Base-by-base conservation (phyloP, 371 early-diverging fungal genomes). In the Furculomyces boomerangus region DNA sequence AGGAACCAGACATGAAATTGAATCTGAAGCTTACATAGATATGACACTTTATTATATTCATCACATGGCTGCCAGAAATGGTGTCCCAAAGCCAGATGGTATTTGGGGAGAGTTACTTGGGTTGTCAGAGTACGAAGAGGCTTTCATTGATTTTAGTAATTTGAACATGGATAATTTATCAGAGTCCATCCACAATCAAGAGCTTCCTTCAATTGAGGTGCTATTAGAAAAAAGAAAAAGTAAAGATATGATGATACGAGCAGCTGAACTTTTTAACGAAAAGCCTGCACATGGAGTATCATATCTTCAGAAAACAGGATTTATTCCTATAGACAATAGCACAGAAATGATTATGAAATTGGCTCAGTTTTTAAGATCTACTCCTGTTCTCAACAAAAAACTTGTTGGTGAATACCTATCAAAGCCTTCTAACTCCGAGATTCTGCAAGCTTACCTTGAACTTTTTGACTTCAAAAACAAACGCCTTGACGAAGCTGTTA, bases 371-470 rank as follows among this genome's bases (percentile, higher is more conserved):
- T 60, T 91, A 37, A 73, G 77, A 50, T 67, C 74, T 26, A 83
- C 86, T 30, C 83, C 84, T 3, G 75, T 76, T 25, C 59, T 91
- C 24, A 80, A 86, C 70, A 87, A 91, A 59, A 81, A 75, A 60
- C 63, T 68, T 16, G 57, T 94, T 32, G 97, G 97, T 14, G 93
- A 90, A 60, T 93, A 77, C 66, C 64, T 96, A 2, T 84, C 91
- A 37, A 84, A 82, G 58, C 86, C 83, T 2, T 75, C 81, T 35
- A 88, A 90, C 56, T 58, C 78, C n/a, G 78, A 79, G 14, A 65
- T 83, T 7, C 63, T 96, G 27, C 77, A 80, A 59, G 75, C 75
- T 16, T 96, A 86, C 59, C 76, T 93, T 60, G 68, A 68, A n/a
- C 74, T 77, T 49, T 93, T 93, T 70, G 76, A 90, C 56, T 94